Base-by-base conservation (phyloP, 495 filamentous ascomycete species). In the Penicillium dipodomyicola region DNA sequence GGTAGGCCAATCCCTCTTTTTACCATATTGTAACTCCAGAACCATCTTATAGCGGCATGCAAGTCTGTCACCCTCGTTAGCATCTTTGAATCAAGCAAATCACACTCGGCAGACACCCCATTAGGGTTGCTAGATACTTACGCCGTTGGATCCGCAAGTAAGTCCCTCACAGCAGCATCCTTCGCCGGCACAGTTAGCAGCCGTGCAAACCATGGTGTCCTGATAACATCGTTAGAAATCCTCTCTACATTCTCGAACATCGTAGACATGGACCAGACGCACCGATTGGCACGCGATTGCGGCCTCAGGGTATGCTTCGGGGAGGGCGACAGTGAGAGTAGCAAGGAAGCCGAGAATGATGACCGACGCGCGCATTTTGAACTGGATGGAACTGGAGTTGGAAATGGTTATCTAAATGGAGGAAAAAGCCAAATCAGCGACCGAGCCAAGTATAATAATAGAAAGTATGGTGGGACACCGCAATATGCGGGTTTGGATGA, bases 331-430 rank as follows among this genome's bases (percentile, higher is more conserved):
- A 27, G 58, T 27, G 17, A 63, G 10, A 29, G 52, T 55, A 48
- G 62, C 59, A 23, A 67, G 43, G 49, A 69, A 49, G 35, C 53
- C 54, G 20, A 57, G 29, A 32, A 63, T 27, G 43, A 65, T 41
- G 19, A 65, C 15, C 1, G 60, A 65, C 35, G 52, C 41, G 8
- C 60, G 65, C 65, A 68, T 68, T 30, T 33, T 61, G 49, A 19
- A 15, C 19, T 44, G 42, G 30, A 17, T 17, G 5, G 17, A 23
- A 23, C 4, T 5, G 14, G n/a, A 12, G 23, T 27, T 39, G 47
- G 8, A 10, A 45, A 54, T 19, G 32, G 30, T 20, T 54, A 54
- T 54, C 52, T 54, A 32, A 5, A 27, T 11, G n/a, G 7, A 22
- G n/a, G 29, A 6, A 15, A 47, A 1, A 1, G 49, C 1, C 3